phyloP scores from a whole-genome alignment of 192 early-diverging fungal species.

The Coemansia sp. region DNA sequence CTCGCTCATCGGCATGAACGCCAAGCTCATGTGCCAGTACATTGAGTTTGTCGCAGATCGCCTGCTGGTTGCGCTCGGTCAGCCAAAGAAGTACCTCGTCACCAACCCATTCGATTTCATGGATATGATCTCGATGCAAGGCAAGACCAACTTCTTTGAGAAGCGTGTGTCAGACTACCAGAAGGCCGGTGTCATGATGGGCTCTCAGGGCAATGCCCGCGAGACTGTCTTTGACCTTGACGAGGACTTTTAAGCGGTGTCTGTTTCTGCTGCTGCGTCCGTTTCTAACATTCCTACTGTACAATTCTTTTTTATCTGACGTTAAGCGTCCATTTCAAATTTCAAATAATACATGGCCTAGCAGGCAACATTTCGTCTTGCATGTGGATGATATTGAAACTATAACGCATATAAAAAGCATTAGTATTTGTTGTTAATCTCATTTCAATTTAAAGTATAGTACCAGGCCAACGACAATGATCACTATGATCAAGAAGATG shows the following conservation, averaged over 20 bases:
- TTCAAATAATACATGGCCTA: not conserved
- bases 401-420: not conserved
- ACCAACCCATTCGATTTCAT: constrained; percentile 99
- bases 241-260: constrained; percentile 69
- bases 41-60: constrained; percentile 99
- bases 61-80: constrained; percentile 86
- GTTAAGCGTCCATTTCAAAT: not conserved
- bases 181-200: constrained; percentile 84
- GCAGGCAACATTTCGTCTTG: not conserved
- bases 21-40: constrained; percentile 91
- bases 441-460: constrained; percentile 33
- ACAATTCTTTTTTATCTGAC: not conserved
- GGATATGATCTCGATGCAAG: constrained; percentile 97
- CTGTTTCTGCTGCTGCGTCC: not conserved
- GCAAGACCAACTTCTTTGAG: constrained; percentile 99
- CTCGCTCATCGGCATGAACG: constrained; percentile 96
- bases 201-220: constrained; percentile 58
- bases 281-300: constrained; percentile 1
- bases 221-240: constrained; percentile 77
- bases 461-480: constrained; percentile 44
- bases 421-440: not conserved
- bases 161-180: constrained; percentile 97
- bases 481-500: constrained; percentile 45
- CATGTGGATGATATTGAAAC: not conserved
- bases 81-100: constrained; percentile 79